phyloP scores from a whole-genome alignment of 2,329 filamentous ascomycete species.

The Colletotrichum sp. region DNA sequence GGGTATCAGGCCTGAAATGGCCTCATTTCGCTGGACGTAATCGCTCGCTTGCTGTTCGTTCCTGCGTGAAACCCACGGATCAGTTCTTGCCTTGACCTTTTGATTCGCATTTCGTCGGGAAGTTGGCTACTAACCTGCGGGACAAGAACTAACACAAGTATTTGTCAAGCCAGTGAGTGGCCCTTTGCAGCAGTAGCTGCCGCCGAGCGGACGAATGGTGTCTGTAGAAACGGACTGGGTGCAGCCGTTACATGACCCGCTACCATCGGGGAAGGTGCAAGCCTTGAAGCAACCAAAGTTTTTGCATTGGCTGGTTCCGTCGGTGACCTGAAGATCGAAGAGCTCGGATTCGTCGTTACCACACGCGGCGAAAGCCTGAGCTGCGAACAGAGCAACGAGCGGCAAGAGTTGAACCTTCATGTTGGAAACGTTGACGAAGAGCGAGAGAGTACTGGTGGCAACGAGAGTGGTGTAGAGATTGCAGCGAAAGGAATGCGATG shows the following conservation, averaged over 20 bases:
- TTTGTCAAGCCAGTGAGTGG: neutral
- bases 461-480: neutral
- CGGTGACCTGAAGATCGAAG: neutral
- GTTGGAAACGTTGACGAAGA: neutral
- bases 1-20: neutral
- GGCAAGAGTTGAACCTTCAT: neutral
- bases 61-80: neutral
- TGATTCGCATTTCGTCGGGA: accelerated
- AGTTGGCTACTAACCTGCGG: neutral
- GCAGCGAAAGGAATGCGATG: neutral
- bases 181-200: neutral
- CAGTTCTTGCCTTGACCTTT: neutral
- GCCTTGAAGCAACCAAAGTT: neutral
- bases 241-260: neutral
- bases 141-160: neutral
- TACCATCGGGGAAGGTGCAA: neutral
- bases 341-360: neutral
- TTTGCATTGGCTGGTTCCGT: neutral
- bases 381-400: neutral
- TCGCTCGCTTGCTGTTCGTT: neutral
- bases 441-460: neutral
- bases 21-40: neutral
- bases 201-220: neutral
- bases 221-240: neutral
- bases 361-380: neutral